Conservation (phyloP, 2,329 filamentous ascomycete species). For the Nemania sp. region DNA sequence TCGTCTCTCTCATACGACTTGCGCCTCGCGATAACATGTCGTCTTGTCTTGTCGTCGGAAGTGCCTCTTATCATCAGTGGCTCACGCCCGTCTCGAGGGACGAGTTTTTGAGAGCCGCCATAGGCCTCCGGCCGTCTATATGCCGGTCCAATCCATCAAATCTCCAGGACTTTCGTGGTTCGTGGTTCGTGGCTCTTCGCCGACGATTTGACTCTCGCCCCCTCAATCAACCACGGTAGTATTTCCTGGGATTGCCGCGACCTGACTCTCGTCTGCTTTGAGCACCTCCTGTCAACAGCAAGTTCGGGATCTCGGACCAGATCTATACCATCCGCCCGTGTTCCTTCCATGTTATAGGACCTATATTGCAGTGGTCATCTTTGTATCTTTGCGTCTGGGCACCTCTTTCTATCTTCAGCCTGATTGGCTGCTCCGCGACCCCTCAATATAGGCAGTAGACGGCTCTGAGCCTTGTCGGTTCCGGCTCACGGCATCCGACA, state of each 20-base stretch:
- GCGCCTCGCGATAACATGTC: neutral
- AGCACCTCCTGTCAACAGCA: neutral
- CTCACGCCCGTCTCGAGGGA: neutral
- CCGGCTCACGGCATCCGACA: conserved; percentile 33
- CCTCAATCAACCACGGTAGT: neutral
- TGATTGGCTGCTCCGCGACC: conserved; percentile 25
- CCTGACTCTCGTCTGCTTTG: neutral
- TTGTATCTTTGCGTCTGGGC: conserved; percentile 13
- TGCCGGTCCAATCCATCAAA: no score
- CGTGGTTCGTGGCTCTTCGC: neutral
- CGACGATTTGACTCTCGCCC: neutral
- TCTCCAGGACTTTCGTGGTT: neutral
- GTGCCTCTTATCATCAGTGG: neutral
- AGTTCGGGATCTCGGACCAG: neutral
- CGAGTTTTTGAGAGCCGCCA: neutral
- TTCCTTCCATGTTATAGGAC: neutral
- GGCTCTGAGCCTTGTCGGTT: conserved; percentile 30
- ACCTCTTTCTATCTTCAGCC: neutral
- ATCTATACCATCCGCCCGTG: neutral
- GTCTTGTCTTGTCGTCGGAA: neutral
- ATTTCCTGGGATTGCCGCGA: no score
- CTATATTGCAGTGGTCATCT: neutral
- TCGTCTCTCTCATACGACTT: neutral
- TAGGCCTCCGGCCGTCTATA: no score
- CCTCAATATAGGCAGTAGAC: conserved; percentile 31